Evolutionary conservation across 257 asterid species (phyloP).

Genomic region (Ballota nigra): DNA sequence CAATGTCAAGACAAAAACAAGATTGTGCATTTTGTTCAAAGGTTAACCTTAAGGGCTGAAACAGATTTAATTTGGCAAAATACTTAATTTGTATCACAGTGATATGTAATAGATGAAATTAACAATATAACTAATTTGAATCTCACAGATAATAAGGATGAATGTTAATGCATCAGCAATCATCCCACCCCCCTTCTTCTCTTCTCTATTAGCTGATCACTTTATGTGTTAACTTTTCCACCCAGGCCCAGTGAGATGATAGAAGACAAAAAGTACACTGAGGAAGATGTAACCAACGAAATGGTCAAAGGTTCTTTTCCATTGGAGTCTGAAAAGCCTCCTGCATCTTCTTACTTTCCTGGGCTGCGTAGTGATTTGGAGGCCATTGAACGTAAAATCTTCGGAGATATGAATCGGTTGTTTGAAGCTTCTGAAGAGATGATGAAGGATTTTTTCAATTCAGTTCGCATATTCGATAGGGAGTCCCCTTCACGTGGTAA

Average conservation of each 20-base stretch:
- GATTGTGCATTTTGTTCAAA: background rate
- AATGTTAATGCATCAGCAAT: background rate
- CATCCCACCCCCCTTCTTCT: too few species aligned
- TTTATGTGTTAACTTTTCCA: constrained; percentile 8
- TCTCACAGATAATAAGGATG: background rate
- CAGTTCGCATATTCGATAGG: constrained; percentile 16
- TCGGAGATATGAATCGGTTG: constrained; percentile 37
- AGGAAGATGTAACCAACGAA: constrained; percentile 79
- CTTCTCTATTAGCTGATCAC: background rate
- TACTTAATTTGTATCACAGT: background rate
- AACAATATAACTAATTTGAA: background rate
- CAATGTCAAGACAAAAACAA: background rate
- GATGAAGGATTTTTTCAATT: constrained; percentile 44
- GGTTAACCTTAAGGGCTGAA: background rate
- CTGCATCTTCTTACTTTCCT: constrained; percentile 46
- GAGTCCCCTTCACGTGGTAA: constrained; percentile 1
- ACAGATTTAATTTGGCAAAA: background rate
- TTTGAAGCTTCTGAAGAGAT: constrained; percentile 63
- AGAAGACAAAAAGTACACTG: constrained; percentile 61
- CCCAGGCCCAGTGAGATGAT: constrained; percentile 81
- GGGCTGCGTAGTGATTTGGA: constrained; percentile 68
- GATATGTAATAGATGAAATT: background rate
- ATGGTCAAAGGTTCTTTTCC: constrained; percentile 48
- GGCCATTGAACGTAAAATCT: constrained; percentile 56
- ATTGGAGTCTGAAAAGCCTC: constrained; percentile 31